Base-by-base conservation (phyloP, 2,329 filamentous ascomycete genomes). In the Huntiella decipiens region DNA sequence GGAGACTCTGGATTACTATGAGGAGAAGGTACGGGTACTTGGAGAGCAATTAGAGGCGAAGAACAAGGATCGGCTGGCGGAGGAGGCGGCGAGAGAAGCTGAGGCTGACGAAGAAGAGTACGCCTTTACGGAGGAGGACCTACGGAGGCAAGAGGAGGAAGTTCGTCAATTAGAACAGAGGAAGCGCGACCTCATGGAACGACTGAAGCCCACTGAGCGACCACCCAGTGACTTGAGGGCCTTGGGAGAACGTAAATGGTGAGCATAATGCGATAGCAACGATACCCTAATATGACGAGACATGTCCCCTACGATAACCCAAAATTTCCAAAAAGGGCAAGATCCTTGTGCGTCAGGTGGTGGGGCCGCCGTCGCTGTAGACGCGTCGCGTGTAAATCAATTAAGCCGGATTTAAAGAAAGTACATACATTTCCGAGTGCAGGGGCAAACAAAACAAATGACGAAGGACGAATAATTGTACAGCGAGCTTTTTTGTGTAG, bases 1-100 rank as follows among this genome's bases (percentile, higher is more conserved):
- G 31, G 75, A 75, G 41, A 94, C 86, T 16, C 67, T 91, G 55
- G 73, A 72, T 8, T 81, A 84, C 54, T 86, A 94, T 55, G 87
- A 96, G 62, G 69, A 70, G 10, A 77, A 79, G 46, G 83, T 96
- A 1, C 73, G 76, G 5, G 77, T 81, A 56, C 88, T 94, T 63
- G 70, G 75, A 8, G 71, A 74, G 49, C 74, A 85, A 54, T 59
- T 96, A 51, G 77, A 79, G 48, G 70, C 70, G 48, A 77, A 88
- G 69, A 86, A 86, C 53, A 69, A 72, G 50, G 72, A 76, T 28
- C 69, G 68, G 56, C 67, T 67, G 12, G 68, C 74, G 35, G 68
- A 71, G 1, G 69, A 71, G 1, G 69, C 77, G 10, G 63, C 68
- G 4, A 68, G 72, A 2, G 64, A 68, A 0, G 65, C 69, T 3